These are phyloP conservation scores for Alternaria triticimaculans DNA, from an alignment of 2,329 filamentous ascomycete species.

Conservation along the genomic window DNA sequence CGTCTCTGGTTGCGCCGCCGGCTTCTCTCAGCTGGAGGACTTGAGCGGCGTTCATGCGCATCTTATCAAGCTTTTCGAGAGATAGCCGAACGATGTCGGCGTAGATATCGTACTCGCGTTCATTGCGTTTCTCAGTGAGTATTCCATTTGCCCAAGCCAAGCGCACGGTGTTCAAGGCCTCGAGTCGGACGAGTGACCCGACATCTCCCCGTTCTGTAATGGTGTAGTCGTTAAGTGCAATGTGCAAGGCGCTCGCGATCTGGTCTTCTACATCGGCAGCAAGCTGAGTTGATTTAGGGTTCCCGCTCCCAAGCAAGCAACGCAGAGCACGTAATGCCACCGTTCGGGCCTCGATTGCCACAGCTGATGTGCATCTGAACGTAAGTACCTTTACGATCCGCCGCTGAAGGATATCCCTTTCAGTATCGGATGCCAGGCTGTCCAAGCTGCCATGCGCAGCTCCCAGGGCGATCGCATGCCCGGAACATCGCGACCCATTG, in stretches of 20 bases:
- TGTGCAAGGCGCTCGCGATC: slow-evolving; percentile 40
- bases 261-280: slow-evolving; percentile 26
- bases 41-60: slow-evolving; percentile 60
- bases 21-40: slow-evolving; percentile 16
- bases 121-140: slow-evolving; percentile 19
- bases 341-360: slow-evolving; percentile 55
- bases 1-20: slow-evolving; percentile 17
- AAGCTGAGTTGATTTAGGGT: neutral
- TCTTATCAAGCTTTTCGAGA: slow-evolving; percentile 88
- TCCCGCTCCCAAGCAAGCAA: slow-evolving; percentile 37
- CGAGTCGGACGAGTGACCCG: slow-evolving; percentile 82
- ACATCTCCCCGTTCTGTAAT: slow-evolving; percentile 89
- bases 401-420: slow-evolving; percentile 16
- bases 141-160: slow-evolving; percentile 39
- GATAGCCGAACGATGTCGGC: slow-evolving; percentile 69
- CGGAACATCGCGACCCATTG: slow-evolving; percentile 50
- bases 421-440: neutral
- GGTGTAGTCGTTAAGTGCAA: slow-evolving; percentile 83
- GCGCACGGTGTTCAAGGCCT: slow-evolving; percentile 74
- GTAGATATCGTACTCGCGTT: slow-evolving; percentile 29
- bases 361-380: slow-evolving; percentile 43
- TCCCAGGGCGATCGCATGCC: slow-evolving; percentile 54
- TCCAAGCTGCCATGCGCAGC: slow-evolving; percentile 41
- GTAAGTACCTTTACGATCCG: slow-evolving; percentile 46
- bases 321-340: slow-evolving; percentile 50